Evolutionary conservation across 2,329 filamentous ascomycete genomes (phyloP), one percentile per base, ranked within the genome.

Genomic region (Ophiostoma sp.): DNA sequence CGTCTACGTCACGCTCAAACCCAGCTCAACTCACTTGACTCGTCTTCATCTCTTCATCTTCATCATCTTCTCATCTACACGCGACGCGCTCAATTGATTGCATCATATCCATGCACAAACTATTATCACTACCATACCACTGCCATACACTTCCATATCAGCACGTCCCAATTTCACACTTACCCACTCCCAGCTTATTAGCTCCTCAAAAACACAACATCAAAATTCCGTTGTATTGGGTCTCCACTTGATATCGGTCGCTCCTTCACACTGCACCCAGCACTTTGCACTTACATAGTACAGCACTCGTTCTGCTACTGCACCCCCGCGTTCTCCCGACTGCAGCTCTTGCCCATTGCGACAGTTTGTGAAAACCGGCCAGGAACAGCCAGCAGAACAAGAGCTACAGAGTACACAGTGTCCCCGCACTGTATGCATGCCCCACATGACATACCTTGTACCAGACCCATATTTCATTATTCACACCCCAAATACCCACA

Each of bases 311-410:
- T 60, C 60, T 64, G 60, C 31, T 48, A 48, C 52, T 27, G 52
- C 23, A 27, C 52, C 52, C 69, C 72, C 73, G 73, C 73, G 71
- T 73, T 74, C 60, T 73, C 72, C 71, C 73, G 72, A 71, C 65
- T 44, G 67, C 48, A 68, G 33, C 60, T 36, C 31, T 64, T 62
- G 7, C 27, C 31, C 31, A 35, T 64, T 64, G 60, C 31, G 31
- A 64, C 33, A 35, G 33, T 20, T 35, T 52, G 33, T 41, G 35
- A 67, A 64, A 31, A 39, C 48, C 44, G 31, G 10, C 4, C 39
- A 67, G 54, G 52, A 70, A 35, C 64, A 69, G 39, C 36, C 5
- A 5, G 36, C 35, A 48, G 8, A 57, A 62, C 52, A 67, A 36
- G 17, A 31, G 17, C 39, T 20, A 23, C 64, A 68, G 68, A 70